Percentiles rank a stretch among this genome's conserved stretches.
Evolutionary conservation across 257 asterid genomes (phyloP).

Genomic region (Solanum neorickii): DNA sequence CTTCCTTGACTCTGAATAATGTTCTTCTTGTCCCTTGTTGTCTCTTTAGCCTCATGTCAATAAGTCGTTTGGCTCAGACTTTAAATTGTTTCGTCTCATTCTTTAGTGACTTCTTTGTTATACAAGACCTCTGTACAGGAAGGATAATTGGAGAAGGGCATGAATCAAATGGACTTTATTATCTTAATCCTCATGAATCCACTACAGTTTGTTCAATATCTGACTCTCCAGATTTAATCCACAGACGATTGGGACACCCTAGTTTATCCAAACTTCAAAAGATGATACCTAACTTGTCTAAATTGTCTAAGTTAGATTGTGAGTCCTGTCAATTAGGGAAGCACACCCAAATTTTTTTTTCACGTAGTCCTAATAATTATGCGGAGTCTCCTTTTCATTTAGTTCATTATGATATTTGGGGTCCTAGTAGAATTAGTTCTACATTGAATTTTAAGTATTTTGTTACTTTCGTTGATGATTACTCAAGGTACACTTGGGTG

Average conservation of each 20-base stretch:
- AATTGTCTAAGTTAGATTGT: background rate
- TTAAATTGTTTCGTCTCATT: background rate
- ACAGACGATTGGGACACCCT: background rate
- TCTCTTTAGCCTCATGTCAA: background rate
- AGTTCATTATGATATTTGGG: background rate
- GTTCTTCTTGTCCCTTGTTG: background rate
- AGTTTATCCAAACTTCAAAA: background rate
- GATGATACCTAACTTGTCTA: background rate
- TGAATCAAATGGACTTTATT: background rate
- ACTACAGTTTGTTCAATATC: background rate
- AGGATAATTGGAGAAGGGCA: background rate
- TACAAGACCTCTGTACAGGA: background rate
- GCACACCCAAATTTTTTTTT: background rate
- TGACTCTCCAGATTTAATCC: background rate
- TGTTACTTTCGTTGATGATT: background rate
- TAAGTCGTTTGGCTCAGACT: background rate
- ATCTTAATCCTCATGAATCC: background rate
- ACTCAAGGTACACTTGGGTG: background rate
- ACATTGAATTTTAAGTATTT: background rate
- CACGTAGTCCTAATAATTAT: background rate
- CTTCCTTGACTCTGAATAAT: background rate
- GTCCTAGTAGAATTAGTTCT: background rate
- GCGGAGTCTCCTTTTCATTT: background rate
- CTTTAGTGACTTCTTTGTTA: background rate
- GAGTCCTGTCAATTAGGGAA: background rate